Conservation (phyloP, 2,329 filamentous ascomycete genomes). For the Ophiostoma sp. region DNA sequence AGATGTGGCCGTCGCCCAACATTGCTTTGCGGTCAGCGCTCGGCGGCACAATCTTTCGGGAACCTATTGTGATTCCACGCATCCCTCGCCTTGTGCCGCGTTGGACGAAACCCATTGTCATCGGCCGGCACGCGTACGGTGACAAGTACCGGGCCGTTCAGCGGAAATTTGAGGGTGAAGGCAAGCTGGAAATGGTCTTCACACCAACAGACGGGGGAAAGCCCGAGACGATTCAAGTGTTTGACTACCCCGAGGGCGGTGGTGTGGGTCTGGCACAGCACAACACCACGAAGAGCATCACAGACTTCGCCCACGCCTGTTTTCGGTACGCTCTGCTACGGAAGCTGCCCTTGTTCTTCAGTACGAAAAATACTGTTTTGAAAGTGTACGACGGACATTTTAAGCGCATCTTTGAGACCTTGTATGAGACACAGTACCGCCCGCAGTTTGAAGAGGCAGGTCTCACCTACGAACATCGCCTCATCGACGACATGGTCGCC, state of each 20-base stretch:
- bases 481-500: constrained; percentile 99
- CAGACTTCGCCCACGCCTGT: constrained; percentile 89
- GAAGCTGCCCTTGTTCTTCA: constrained; percentile 97
- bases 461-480: constrained; percentile 98
- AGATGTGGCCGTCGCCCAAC: constrained; percentile 99
- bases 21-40: constrained; percentile 76
- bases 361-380: constrained; percentile 99
- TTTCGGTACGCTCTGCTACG: constrained; percentile 85
- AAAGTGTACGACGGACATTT: constrained; percentile 98
- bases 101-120: constrained; percentile 99
- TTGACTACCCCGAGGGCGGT: constrained; percentile 80
- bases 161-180: constrained; percentile 74
- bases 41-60: constrained; percentile 96
- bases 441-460: constrained; percentile 83
- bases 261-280: constrained; percentile 94
- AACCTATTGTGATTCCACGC: constrained; percentile 92
- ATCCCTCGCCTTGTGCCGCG: constrained; percentile 92
- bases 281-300: constrained; percentile 95
- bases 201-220: constrained; percentile 74
- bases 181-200: constrained; percentile 92
- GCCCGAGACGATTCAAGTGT: constrained; percentile 85
- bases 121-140: constrained; percentile 95
- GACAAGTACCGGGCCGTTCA: constrained; percentile 99
- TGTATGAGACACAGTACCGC: constrained; percentile 87
- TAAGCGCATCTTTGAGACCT: constrained; percentile 98